Conservation (phyloP, 257 asterid genomes). For the Nicotiana tomentosiformis region DNA sequence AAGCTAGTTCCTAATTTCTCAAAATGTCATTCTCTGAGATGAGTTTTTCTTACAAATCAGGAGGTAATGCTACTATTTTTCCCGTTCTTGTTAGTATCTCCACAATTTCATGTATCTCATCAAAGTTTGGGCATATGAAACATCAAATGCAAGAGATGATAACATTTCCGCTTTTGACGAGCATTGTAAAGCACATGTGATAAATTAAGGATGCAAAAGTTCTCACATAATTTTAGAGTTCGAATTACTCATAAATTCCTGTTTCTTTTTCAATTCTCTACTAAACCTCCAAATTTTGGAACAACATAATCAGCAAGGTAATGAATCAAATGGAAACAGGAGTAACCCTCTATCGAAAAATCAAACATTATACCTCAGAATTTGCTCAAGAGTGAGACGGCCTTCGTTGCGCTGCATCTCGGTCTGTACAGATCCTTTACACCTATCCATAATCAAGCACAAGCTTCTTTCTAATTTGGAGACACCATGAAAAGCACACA, state of each 20-base stretch:
- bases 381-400: constrained; percentile 90
- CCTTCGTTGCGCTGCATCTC: constrained; percentile 92
- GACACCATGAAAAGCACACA: constrained; percentile 88
- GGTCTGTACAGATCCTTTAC: constrained; percentile 77
- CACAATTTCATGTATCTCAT: neutral
- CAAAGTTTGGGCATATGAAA: neutral
- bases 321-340: neutral
- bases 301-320: neutral
- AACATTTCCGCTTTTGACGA: neutral
- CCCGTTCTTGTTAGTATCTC: neutral
- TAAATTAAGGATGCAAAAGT: neutral
- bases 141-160: neutral
- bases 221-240: neutral
- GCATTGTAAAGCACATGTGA: neutral
- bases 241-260: neutral
- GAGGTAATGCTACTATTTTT: neutral
- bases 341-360: neutral
- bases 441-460: constrained; percentile 86
- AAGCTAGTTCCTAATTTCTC: no score
- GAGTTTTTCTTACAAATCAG: no score
- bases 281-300: neutral
- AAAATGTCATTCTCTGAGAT: no score
- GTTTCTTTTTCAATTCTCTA: neutral
- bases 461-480: constrained; percentile 54
- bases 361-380: constrained; percentile 61